These are phyloP conservation scores for Blastobotrys illinoisensis DNA, from an alignment of 1,139 yeast species.

Conservation along the genomic window DNA sequence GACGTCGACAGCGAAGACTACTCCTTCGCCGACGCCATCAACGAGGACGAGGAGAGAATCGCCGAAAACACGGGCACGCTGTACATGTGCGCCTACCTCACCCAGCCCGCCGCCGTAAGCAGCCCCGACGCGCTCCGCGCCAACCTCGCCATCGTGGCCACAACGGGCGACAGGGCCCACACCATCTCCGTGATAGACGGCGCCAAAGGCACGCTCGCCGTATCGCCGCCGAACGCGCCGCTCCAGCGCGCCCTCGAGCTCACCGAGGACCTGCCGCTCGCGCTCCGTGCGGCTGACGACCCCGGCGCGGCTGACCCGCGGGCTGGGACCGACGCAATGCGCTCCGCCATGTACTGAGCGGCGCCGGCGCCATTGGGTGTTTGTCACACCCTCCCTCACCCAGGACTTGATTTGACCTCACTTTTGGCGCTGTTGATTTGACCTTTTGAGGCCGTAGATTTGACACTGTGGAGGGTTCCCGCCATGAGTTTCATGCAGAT, in stretches of 20 bases:
- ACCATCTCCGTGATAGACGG: background rate
- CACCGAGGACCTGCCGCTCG: background rate
- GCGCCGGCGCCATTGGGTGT: background rate
- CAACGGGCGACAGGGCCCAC: background rate
- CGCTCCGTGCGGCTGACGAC: background rate
- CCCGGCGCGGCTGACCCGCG: background rate
- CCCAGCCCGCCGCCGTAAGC: background rate
- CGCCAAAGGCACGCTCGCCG: background rate
- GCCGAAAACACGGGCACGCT: background rate
- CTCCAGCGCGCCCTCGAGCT: slow-evolving; percentile 4
- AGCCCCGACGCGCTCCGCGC: background rate
- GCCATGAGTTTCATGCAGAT: slow-evolving; percentile 24
- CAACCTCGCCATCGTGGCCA: background rate
- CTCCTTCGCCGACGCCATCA: slow-evolving; percentile 22
- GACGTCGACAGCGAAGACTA: slow-evolving; percentile 11
- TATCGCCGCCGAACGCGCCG: background rate
- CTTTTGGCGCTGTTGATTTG: no score
- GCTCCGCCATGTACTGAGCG: background rate
- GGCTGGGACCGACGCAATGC: background rate
- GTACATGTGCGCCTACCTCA: background rate
- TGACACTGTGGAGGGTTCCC: no score
- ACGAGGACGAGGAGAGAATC: slow-evolving; percentile 14
- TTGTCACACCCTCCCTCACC: slow-evolving; percentile 1
- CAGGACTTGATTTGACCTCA: no score
- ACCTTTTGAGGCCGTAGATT: no score